These are phyloP conservation scores for Bipolaris gigantea DNA, from an alignment of 2,329 filamentous ascomycete genomes.

Conservation along the genomic window DNA sequence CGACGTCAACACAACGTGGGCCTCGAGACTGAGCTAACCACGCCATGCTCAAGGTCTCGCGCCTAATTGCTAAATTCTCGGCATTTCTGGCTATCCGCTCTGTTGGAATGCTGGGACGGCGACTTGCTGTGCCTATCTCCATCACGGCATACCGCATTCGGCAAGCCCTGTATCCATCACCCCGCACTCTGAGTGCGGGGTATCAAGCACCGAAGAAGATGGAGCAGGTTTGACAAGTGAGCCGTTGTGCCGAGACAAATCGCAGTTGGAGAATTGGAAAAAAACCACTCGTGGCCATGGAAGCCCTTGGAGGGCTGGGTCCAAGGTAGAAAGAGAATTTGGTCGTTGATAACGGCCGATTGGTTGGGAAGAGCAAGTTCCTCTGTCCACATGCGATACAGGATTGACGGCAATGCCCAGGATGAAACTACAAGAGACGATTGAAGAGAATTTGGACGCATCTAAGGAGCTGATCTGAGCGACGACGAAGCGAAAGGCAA, in stretches of 20 bases:
- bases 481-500: background rate
- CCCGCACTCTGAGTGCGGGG: conserved; percentile 27
- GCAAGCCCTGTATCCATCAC: conserved; percentile 26
- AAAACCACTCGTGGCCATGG: background rate
- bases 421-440: background rate
- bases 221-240: background rate
- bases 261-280: background rate
- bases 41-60: background rate
- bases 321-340: background rate
- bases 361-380: background rate
- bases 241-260: background rate
- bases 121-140: conserved; percentile 6
- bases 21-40: background rate
- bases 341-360: background rate
- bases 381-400: too few species aligned
- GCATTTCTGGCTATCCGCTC: conserved; percentile 1
- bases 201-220: conserved; percentile 6
- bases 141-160: conserved; percentile 25
- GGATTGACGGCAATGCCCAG: background rate
- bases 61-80: background rate
- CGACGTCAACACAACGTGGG: background rate
- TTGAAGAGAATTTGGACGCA: too few species aligned
- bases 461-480: background rate
- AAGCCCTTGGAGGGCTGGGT: background rate
- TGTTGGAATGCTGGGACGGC: conserved; percentile 9